Evolutionary conservation across 2,329 filamentous ascomycete species (phyloP), one percentile per base, ranked within the genome.

Genomic region (Grosmannia huntii): DNA sequence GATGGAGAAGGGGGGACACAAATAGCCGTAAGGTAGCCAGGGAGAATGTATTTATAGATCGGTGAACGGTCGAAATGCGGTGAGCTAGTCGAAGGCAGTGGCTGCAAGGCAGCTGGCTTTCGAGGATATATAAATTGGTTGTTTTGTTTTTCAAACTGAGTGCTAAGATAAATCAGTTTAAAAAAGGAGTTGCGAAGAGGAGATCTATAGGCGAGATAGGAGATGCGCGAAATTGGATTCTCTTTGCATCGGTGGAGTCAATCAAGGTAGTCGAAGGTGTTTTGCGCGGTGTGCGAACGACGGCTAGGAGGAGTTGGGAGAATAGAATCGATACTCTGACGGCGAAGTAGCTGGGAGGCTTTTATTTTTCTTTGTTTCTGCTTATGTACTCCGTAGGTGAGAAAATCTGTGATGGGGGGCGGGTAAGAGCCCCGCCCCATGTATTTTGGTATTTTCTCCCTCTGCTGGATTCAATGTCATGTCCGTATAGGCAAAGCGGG

Each of bases 291-390:
- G 6, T 19, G 48, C 48, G 25, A 50, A 16, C 28, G 48, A 16
- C 28, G 25, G 48, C 25, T 25, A 25, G 27, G 46, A 25, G 25
- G 16, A 14, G n/a, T 19, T 23, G 36, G 21, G 14, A 11, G 38
- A 21, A 11, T 9, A 38, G n/a, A n/a, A 53, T 19, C 21, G 10
- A n/a, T 44, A 44, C 19, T 44, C 19, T 44, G 19, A 41, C 19
- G 25, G 50, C 25, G 28, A 33, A 14, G 49, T 10, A 10, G 25
- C 11, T 21, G 36, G 10, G 53, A 55, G 53, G 38, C 28, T 49
- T 25, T 49, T 55, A 55, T 44, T 56, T 56, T 49, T 56, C 38
- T 49, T 55, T 44, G 54, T 44, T 36, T 56, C 25, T 3, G 44
- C 14, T 25, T 25, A 31, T 19, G 16, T n/a, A 19, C 28, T 12